Conservation (phyloP, 129 eudicot species). For the Tanacetum coccineum region DNA sequence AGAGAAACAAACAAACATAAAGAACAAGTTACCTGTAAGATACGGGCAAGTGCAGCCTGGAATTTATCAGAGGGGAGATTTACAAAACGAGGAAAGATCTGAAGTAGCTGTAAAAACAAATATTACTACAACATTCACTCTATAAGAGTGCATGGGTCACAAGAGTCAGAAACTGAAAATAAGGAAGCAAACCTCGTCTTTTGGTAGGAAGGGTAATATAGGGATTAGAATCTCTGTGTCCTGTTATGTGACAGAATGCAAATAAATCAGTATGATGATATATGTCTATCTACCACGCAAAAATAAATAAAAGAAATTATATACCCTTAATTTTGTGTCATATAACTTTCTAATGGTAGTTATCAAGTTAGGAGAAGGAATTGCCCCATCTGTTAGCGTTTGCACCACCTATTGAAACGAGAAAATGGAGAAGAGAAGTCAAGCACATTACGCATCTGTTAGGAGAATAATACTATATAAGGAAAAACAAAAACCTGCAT, state of each 20-base stretch:
- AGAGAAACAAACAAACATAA: not conserved
- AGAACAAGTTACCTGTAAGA: conserved; percentile 55
- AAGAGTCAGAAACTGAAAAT: conserved; percentile 7
- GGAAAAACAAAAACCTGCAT: conserved; percentile 48
- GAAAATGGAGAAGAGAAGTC: not conserved
- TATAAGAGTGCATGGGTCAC: conserved; percentile 10
- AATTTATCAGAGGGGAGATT: conserved; percentile 75
- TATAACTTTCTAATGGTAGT: conserved; percentile 65
- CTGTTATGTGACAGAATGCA: conserved; percentile 36
- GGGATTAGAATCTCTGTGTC: conserved; percentile 82
- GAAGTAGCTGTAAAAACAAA: conserved; percentile 54
- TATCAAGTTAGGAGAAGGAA: conserved; percentile 75
- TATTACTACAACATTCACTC: conserved; percentile 1
- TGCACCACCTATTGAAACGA: conserved; percentile 63
- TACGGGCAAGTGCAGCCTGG: conserved; percentile 71
- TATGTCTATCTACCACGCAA: conserved; percentile 4
- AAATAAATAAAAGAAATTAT: not conserved
- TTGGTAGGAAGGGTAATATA: conserved; percentile 66
- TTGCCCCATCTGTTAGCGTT: conserved; percentile 79
- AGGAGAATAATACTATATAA: not conserved
- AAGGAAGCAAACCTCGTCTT: conserved; percentile 64
- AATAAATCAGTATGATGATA: conserved; percentile 18
- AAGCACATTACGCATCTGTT: not conserved
- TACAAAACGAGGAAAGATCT: conserved; percentile 69
- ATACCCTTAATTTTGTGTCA: conserved; percentile 75